Evolutionary conservation across 768 basidiomycete species (phyloP), one percentile per base, ranked within the genome.

Genomic region (Boletus reticuloceps): DNA sequence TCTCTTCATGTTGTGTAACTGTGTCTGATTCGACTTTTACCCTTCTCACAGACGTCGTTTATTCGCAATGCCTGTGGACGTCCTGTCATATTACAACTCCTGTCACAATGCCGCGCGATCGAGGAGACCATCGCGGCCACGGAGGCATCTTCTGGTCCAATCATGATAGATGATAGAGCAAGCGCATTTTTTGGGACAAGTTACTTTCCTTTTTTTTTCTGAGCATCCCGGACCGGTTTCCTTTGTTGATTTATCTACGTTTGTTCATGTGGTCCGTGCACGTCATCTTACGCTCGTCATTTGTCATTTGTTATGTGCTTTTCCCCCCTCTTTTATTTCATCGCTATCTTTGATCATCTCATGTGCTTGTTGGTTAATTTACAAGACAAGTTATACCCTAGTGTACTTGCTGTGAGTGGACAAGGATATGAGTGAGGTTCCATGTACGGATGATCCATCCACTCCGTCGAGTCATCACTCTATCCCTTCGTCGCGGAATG

Each of bases 51-150:
- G 86, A 80, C 77, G 46, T 70, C 81, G 4, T 88, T 89, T 64
- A 77, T 89, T 51, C 80, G 81, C 51, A 86, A 83, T 53, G 83
- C 86, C 1, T 86, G 85, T 64, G 85, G 86, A 19, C 84, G 87
- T 19, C 65, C 76, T 22, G 85, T 86, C n/a, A 81, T 89, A 54
- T 72, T 83, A 25, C 82, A 87, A 57, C 73, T 90, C 38, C 78
- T 90, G 42, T 73, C 80, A 40, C 83, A 85, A 57, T 89, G 88
- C 68, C 81, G 79, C 65, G 73, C 82, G 31, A 84, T 89, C 55
- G 88, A 90, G 72, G 79, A 82, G 58, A 51, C 46, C 20, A 56
- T 72, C 20, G 51, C 56, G n/a, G 49, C 46, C 37, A 54, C 51
- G 29, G 66, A 69, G 40, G 55, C 17, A 42, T 48, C 31, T 17